Percentiles rank a stretch among this genome's conserved stretches.
These are phyloP conservation scores for Aristolochia fimbriata DNA, from an alignment of 164 flowering plant species.

Conservation along the genomic window DNA sequence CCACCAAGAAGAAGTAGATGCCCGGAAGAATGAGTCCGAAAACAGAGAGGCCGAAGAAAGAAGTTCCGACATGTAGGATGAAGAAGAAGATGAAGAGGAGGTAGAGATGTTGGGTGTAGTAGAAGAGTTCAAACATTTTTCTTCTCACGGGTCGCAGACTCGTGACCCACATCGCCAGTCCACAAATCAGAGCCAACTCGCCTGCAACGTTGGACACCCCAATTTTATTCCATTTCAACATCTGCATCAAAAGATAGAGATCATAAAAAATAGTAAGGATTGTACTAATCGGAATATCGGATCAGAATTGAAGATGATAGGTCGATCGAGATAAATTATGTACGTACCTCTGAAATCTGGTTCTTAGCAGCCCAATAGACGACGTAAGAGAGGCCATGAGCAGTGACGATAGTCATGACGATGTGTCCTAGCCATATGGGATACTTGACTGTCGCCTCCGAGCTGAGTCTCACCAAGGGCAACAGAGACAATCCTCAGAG, in stretches of 20 bases:
- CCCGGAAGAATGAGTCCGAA: conserved; percentile 33
- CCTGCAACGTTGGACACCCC: conserved; percentile 66
- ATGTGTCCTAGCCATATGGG: conserved; percentile 84
- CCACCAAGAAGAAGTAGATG: conserved; percentile 73
- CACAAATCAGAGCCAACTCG: conserved; percentile 48
- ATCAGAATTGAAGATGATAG: no score
- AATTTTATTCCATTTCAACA: conserved; percentile 43
- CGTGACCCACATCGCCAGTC: conserved; percentile 60
- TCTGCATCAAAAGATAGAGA: conserved; percentile 51
- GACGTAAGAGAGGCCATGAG: conserved; percentile 53
- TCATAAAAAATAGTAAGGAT: no score
- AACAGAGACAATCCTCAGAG: conserved; percentile 60
- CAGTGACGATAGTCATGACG: conserved; percentile 48
- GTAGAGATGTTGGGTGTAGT: conserved; percentile 75
- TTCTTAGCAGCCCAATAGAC: conserved; percentile 28
- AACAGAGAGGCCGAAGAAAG: no score
- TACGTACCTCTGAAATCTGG: conserved; percentile 4
- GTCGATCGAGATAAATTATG: no score
- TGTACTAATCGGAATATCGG: no score
- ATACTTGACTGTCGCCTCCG: conserved; percentile 36
- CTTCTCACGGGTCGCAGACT: conserved; percentile 42
- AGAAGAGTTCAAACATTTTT: conserved; percentile 71
- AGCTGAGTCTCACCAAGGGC: conserved; percentile 32
- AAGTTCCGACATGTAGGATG: conserved; percentile 61
- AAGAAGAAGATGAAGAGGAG: conserved; percentile 59